These are phyloP conservation scores for Kazachstania sp. DNA, from an alignment of 1,139 yeast species.

Conservation along the genomic window DNA sequence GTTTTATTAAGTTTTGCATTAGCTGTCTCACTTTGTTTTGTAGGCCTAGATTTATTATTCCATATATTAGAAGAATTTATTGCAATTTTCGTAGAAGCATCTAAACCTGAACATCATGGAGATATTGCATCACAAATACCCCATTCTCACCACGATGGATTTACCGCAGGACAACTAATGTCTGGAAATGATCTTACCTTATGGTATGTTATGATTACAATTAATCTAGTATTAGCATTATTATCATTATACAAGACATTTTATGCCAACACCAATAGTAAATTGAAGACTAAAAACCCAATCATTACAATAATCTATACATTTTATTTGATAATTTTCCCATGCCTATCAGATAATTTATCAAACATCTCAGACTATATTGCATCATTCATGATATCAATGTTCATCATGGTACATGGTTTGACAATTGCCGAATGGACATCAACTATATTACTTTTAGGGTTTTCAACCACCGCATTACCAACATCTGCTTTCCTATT, in stretches of 20 bases:
- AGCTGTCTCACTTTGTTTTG: conserved; percentile 77
- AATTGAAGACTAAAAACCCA: conserved; percentile 29
- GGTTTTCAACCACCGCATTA: conserved; percentile 27
- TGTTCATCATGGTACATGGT: conserved; percentile 27
- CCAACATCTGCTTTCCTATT: conserved; percentile 16
- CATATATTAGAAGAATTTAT: conserved; percentile 75
- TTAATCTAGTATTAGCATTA: conserved; percentile 29
- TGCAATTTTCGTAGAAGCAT: conserved; percentile 38
- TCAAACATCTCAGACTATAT: conserved; percentile 24
- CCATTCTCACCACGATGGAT: conserved; percentile 5
- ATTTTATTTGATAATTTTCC: conserved; percentile 22
- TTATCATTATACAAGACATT: conserved; percentile 33
- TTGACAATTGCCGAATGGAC: conserved; percentile 30
- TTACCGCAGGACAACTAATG: not conserved
- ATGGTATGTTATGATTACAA: conserved; percentile 26
- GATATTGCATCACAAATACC: conserved; percentile 14
- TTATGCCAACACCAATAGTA: conserved; percentile 25
- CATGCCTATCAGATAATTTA: conserved; percentile 14
- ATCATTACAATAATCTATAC: conserved; percentile 27
- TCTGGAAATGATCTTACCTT: conserved; percentile 22
- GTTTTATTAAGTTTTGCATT: conserved; percentile 83
- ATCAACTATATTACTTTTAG: conserved; percentile 27
- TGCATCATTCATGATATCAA: conserved; percentile 25
- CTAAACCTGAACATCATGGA: conserved; percentile 21
- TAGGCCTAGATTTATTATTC: conserved; percentile 80